A percentile compares a stretch with the other conserved stretches of the same genome.
Evolutionary conservation across 73 alveolate species (phyloP).

Genomic region (Paramecium caudatum): DNA sequence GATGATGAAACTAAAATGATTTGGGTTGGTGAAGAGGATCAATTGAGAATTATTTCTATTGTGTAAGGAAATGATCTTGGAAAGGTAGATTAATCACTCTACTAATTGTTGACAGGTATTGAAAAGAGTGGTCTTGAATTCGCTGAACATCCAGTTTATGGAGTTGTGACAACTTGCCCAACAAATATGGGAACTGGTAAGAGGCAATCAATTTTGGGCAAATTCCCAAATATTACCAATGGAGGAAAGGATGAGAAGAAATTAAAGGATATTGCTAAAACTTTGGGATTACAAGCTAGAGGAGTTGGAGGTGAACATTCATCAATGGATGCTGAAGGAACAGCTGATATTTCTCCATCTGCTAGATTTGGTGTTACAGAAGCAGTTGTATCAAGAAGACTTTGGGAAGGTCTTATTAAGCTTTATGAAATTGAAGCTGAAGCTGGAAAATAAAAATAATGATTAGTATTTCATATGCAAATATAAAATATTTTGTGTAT

Average conservation of each 20-base stretch:
- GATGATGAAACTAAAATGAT: slow-evolving; percentile 44
- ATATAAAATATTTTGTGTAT: too few species aligned
- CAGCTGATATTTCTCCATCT: slow-evolving; percentile 48
- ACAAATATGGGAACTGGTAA: slow-evolving; percentile 47
- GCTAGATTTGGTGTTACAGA: slow-evolving; percentile 44
- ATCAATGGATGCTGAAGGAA: slow-evolving; percentile 40
- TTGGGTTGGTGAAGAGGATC: slow-evolving; percentile 55
- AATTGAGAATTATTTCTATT: slow-evolving; percentile 31
- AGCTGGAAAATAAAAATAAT: slow-evolving; percentile 12
- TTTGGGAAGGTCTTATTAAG: slow-evolving; percentile 12
- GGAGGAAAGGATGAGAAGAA: slow-evolving; percentile 45
- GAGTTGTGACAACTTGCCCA: slow-evolving; percentile 42
- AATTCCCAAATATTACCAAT: slow-evolving; percentile 42
- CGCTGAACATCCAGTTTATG: slow-evolving; percentile 43
- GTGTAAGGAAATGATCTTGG: slow-evolving; percentile 40
- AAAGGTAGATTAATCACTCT: slow-evolving; percentile 7
- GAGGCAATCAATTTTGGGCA: slow-evolving; percentile 8
- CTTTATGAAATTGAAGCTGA: slow-evolving; percentile 38
- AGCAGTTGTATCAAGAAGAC: slow-evolving; percentile 26
- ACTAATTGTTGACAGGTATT: slow-evolving; percentile 32
- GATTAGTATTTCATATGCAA: neutral
- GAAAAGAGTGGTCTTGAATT: slow-evolving; percentile 57
- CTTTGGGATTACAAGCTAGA: slow-evolving; percentile 30
- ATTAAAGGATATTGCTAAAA: neutral
- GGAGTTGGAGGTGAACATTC: slow-evolving; percentile 59